Conservation (phyloP, 495 filamentous ascomycete genomes). For the Aspergillus leporis region DNA sequence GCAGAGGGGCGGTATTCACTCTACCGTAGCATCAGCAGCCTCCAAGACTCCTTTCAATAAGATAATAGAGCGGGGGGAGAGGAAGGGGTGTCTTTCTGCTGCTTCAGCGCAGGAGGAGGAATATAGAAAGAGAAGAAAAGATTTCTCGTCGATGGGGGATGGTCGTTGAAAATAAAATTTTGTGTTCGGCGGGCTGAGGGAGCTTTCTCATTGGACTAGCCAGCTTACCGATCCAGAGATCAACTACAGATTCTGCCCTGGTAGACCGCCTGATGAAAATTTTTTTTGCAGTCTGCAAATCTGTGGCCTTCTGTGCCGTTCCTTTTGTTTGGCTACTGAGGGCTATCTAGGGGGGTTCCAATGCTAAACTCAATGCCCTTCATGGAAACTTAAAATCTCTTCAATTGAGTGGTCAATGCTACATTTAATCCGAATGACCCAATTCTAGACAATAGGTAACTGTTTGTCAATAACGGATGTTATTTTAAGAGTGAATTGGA, state of each 20-base stretch:
- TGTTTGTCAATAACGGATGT: not conserved
- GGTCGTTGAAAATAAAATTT: slow-evolving; percentile 28
- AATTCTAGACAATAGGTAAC: no score
- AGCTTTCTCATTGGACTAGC: slow-evolving; percentile 29
- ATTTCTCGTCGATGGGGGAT: slow-evolving; percentile 15
- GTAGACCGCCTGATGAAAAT: slow-evolving; percentile 18
- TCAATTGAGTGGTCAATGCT: not conserved
- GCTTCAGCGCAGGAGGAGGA: slow-evolving; percentile 30
- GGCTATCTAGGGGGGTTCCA: not conserved
- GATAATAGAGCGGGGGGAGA: slow-evolving; percentile 17
- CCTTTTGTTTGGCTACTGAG: slow-evolving; percentile 5
- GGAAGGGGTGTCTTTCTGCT: slow-evolving; percentile 26
- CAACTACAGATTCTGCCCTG: slow-evolving; percentile 20
- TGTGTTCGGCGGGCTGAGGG: slow-evolving; percentile 25
- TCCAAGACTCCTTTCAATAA: slow-evolving; percentile 28
- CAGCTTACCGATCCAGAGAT: slow-evolving; percentile 28
- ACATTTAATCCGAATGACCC: not conserved
- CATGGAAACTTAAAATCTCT: not conserved
- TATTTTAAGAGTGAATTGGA: not conserved
- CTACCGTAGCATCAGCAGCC: slow-evolving; percentile 49
- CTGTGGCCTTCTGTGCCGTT: slow-evolving; percentile 4
- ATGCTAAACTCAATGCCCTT: no score
- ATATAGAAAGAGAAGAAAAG: slow-evolving; percentile 27
- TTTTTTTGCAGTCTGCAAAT: slow-evolving; percentile 13
- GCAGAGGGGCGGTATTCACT: slow-evolving; percentile 31